phyloP scores from a whole-genome alignment of 352 stramenopile species.

The Elongisporangium undulatum region DNA sequence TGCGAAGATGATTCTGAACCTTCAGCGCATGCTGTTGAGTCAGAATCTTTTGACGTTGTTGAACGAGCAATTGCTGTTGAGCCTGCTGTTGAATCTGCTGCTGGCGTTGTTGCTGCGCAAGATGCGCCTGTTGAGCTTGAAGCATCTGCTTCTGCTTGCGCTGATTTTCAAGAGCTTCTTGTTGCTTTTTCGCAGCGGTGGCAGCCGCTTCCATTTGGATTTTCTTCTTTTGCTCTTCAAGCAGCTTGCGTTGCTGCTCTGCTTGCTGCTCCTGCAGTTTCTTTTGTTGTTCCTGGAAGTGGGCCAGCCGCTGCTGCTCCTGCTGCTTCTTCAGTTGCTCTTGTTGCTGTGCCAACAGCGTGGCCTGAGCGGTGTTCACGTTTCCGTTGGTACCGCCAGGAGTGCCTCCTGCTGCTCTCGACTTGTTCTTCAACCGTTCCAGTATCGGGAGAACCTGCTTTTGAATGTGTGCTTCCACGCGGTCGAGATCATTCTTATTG shows the following conservation, averaged over 20 bases:
- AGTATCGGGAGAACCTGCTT: slow-evolving; percentile 81
- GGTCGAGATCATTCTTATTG: slow-evolving; percentile 77
- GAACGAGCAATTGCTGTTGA: slow-evolving; percentile 43
- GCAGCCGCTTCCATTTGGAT: slow-evolving; percentile 53
- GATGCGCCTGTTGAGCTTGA: slow-evolving; percentile 39
- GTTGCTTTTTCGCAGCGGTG: slow-evolving; percentile 51
- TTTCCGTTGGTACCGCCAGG: slow-evolving; percentile 7
- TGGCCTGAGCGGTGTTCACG: slow-evolving; percentile 1
- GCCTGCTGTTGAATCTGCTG: slow-evolving; percentile 13
- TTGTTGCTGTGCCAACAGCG: slow-evolving; percentile 27
- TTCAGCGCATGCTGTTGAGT: slow-evolving; percentile 42
- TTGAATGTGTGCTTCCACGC: slow-evolving; percentile 78
- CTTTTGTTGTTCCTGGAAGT: slow-evolving; percentile 66
- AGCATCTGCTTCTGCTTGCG: slow-evolving; percentile 63
- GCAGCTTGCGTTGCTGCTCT: slow-evolving; percentile 54
- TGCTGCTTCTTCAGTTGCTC: slow-evolving; percentile 66
- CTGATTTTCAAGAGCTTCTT: slow-evolving; percentile 54
- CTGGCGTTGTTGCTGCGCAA: slow-evolving; percentile 18
- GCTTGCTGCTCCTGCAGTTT: slow-evolving; percentile 63
- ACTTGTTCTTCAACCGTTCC: slow-evolving; percentile 72
- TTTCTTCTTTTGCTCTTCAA: slow-evolving; percentile 74
- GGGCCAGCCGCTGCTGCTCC: slow-evolving; percentile 43
- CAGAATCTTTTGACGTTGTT: slow-evolving; percentile 23
- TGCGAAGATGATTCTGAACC: slow-evolving; percentile 34
- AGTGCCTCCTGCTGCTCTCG: slow-evolving; percentile 18